phyloP scores from a whole-genome alignment of 1,139 yeast species.

The Yamadazyma songkhlaensis region DNA sequence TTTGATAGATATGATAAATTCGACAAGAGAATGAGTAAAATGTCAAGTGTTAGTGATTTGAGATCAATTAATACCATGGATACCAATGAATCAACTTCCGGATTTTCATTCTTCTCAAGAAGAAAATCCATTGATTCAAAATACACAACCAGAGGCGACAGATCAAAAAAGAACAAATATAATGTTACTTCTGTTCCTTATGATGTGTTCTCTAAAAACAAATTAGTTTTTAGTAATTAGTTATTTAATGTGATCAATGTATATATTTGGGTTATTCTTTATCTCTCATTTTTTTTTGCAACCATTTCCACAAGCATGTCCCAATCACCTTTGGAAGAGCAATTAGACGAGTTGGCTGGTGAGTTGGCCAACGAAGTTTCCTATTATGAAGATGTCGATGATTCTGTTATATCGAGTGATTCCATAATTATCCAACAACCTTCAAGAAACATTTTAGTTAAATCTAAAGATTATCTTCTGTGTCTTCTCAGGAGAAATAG shows the following conservation, averaged over 20 bases:
- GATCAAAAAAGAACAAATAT: conserved; percentile 26
- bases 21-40: conserved; percentile 7
- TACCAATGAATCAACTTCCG: conserved; percentile 28
- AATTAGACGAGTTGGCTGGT: conserved; percentile 15
- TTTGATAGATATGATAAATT: not conserved
- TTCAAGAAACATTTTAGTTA: too few species aligned
- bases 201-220: conserved; percentile 22
- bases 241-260: conserved; percentile 4
- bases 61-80: conserved; percentile 28
- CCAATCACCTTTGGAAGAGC: conserved; percentile 7
- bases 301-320: conserved; percentile 1
- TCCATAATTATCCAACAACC: too few species aligned
- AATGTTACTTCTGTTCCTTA: conserved; percentile 30
- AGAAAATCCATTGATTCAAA: conserved; percentile 19
- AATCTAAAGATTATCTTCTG: conserved; percentile 3
- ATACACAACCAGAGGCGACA: conserved; percentile 15
- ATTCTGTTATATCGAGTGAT: not conserved
- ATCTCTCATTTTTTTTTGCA: not conserved
- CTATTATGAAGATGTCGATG: conserved; percentile 9
- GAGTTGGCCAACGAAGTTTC: conserved; percentile 15
- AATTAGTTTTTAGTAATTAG: conserved; percentile 17
- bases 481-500: conserved; percentile 4
- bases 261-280: conserved; percentile 3
- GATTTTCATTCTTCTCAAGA: conserved; percentile 33
- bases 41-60: conserved; percentile 21